phyloP scores from a whole-genome alignment of 495 filamentous ascomycete species.

The Melanomma pulvis-pyrius region DNA sequence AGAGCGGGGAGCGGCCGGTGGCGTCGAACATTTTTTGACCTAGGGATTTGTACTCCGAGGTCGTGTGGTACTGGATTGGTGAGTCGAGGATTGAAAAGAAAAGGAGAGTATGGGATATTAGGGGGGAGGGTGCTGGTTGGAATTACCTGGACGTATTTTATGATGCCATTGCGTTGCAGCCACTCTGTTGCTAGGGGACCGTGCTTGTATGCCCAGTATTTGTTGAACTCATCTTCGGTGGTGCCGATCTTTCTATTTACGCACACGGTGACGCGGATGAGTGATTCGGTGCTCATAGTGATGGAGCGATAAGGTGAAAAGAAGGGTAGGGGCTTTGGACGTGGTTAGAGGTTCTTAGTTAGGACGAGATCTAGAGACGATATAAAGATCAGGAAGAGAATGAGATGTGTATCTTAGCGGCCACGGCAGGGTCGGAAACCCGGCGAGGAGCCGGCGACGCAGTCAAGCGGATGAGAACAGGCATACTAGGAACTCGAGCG shows the following conservation, averaged over 20 bases:
- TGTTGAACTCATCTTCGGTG: conserved; percentile 27
- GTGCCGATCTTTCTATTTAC: conserved; percentile 22
- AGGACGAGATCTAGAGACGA: no score
- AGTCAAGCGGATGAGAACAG: no score
- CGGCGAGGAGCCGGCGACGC: no score
- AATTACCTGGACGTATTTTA: conserved; percentile 28
- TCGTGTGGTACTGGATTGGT: conserved; percentile 19
- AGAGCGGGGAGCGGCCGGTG: conserved; percentile 8
- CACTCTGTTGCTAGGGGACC: conserved; percentile 25
- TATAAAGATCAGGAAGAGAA: no score
- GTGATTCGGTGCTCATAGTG: conserved; percentile 16
- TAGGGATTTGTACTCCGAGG: conserved; percentile 24
- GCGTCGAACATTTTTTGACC: conserved; percentile 21
- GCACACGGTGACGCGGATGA: conserved; percentile 24
- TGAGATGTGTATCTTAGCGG: no score
- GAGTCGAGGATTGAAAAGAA: neutral
- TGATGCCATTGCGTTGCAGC: conserved; percentile 21
- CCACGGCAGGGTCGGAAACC: no score
- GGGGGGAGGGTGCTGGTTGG: neutral
- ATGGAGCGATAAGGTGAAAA: neutral
- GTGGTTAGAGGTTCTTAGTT: no score
- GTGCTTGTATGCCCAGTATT: conserved; percentile 31
- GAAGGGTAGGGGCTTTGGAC: no score
- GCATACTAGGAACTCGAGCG: no score
- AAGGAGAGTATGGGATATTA: neutral